Evolutionary conservation across 2,329 filamentous ascomycete genomes (phyloP).

Genomic region (Aspergillus felis): DNA sequence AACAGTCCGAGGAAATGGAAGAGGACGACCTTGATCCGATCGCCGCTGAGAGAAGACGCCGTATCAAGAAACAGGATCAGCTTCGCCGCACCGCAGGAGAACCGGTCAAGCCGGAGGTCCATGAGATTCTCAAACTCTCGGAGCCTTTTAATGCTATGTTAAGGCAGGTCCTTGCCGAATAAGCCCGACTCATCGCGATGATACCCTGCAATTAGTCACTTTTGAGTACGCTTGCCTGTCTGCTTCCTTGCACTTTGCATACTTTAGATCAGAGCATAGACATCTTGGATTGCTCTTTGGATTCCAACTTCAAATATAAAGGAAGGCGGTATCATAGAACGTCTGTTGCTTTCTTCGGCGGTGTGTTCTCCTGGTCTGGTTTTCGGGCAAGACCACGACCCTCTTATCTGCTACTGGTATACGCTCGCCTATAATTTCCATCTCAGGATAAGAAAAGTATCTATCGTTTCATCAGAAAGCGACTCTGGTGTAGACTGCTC

Average conservation of each 20-base stretch:
- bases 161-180: constrained; percentile 74
- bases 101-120: constrained; percentile 73
- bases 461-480: neutral
- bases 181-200: constrained; percentile 21
- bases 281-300: constrained; percentile 18
- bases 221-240: neutral
- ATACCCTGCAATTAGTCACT: neutral
- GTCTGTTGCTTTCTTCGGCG: neutral
- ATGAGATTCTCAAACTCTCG: constrained; percentile 73
- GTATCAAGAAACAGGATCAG: constrained; percentile 73
- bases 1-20: constrained; percentile 63
- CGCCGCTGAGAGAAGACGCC: constrained; percentile 73
- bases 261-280: neutral
- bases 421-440: neutral
- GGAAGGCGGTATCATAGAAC: neutral
- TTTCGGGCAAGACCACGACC: neutral
- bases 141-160: constrained; percentile 80
- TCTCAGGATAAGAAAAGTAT: neutral
- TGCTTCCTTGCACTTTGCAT: constrained; percentile 3
- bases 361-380: neutral
- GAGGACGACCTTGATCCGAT: constrained; percentile 82
- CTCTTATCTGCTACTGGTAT: neutral
- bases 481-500: neutral
- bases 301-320: neutral
- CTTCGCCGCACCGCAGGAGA: constrained; percentile 78